phyloP scores from a whole-genome alignment of 2,329 filamentous ascomycete species.

The Neurospora crassa region DNA sequence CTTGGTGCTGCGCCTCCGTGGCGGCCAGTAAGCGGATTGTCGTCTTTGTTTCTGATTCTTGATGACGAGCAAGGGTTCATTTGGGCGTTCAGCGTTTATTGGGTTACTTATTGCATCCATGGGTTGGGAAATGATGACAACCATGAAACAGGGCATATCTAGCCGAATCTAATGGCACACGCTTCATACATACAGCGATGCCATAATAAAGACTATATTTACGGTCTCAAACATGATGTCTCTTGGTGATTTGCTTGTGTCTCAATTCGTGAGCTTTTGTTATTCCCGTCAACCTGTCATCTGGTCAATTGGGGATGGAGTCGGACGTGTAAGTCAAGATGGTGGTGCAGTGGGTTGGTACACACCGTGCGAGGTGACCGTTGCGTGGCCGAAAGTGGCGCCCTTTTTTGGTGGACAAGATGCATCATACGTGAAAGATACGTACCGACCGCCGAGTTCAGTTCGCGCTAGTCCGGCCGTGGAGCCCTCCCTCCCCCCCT shows the following conservation, averaged over 20 bases:
- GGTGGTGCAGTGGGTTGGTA: neutral
- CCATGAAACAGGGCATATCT: constrained; percentile 1
- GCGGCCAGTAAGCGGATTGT: constrained; percentile 39
- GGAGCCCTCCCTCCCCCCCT: neutral
- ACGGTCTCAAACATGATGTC: neutral
- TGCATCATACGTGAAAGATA: neutral
- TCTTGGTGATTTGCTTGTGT: neutral
- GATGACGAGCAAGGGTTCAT: neutral
- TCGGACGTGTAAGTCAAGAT: neutral
- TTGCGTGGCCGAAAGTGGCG: neutral
- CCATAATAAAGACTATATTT: neutral
- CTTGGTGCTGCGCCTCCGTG: constrained; percentile 60
- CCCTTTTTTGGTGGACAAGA: neutral
- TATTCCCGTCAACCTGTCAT: neutral
- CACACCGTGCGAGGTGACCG: neutral
- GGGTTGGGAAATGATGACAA: neutral
- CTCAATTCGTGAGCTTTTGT: neutral
- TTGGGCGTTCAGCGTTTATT: constrained; percentile 1
- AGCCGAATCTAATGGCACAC: constrained; percentile 9
- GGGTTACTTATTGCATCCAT: neutral
- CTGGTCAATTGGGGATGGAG: neutral
- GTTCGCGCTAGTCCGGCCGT: neutral
- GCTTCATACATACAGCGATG: constrained; percentile 3
- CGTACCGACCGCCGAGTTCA: neutral
- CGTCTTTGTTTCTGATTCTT: constrained; percentile 2